These are phyloP conservation scores for Suillus discolor DNA, from an alignment of 768 basidiomycete species.

Conservation along the genomic window DNA sequence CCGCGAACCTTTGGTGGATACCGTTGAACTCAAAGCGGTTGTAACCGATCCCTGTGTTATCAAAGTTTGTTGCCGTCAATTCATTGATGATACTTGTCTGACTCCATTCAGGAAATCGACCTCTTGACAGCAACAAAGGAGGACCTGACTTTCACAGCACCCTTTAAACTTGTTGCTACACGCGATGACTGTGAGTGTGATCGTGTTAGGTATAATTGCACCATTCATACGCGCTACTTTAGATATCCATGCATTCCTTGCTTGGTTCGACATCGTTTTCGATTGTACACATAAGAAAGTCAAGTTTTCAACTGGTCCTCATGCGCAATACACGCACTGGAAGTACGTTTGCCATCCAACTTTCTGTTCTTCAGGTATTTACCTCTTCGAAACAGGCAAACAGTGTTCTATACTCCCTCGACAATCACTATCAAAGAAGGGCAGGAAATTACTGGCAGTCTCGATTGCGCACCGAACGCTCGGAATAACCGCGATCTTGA, in stretches of 20 bases:
- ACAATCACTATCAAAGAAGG: slow-evolving; percentile 71
- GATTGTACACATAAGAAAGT: slow-evolving; percentile 95
- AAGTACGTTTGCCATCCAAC: slow-evolving; percentile 59
- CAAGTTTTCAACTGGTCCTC: slow-evolving; percentile 96
- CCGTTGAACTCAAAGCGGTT: slow-evolving; percentile 95
- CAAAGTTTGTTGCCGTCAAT: slow-evolving; percentile 56
- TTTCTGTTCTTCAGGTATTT: background rate
- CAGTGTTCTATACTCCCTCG: slow-evolving; percentile 94
- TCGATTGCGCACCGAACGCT: slow-evolving; percentile 85
- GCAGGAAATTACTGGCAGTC: slow-evolving; percentile 69
- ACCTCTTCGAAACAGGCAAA: slow-evolving; percentile 59
- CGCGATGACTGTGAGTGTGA: slow-evolving; percentile 85
- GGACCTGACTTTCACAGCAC: slow-evolving; percentile 83
- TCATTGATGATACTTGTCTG: slow-evolving; percentile 1
- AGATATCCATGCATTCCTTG: slow-evolving; percentile 98
- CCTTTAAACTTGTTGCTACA: slow-evolving; percentile 80
- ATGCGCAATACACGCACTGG: slow-evolving; percentile 96
- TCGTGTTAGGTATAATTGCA: slow-evolving; percentile 4
- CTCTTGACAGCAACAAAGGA: slow-evolving; percentile 92
- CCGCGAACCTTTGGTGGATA: slow-evolving; percentile 95
- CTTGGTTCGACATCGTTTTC: slow-evolving; percentile 98
- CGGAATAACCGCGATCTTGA: slow-evolving; percentile 96
- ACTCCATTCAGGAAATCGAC: slow-evolving; percentile 73
- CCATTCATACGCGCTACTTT: slow-evolving; percentile 9
- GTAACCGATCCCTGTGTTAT: slow-evolving; percentile 90